phyloP scores from a whole-genome alignment of 1,284 basidiomycete species.

The Rhodofomes roseus region DNA sequence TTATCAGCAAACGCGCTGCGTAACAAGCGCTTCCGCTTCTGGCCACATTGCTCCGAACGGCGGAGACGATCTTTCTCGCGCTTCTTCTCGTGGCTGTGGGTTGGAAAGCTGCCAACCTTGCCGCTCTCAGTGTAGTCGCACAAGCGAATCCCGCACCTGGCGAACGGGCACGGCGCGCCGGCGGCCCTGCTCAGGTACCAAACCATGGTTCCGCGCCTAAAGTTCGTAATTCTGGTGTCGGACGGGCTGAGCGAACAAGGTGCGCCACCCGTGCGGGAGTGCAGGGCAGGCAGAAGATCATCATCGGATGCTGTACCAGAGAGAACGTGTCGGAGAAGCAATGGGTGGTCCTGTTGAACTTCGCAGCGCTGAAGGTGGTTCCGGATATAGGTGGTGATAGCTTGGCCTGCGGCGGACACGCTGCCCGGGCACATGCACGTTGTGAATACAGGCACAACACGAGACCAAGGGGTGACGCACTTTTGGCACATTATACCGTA shows the following conservation, averaged over 20 bases:
- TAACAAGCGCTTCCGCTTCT: slow-evolving; percentile 64
- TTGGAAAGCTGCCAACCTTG: slow-evolving; percentile 27
- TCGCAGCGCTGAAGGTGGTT: slow-evolving; percentile 69
- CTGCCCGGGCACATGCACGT: slow-evolving; percentile 31
- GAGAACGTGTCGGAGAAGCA: slow-evolving; percentile 66
- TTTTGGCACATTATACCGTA: slow-evolving; percentile 70
- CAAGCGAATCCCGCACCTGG: slow-evolving; percentile 63
- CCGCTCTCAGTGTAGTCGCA: slow-evolving; percentile 60
- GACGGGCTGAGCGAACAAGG: slow-evolving; percentile 42
- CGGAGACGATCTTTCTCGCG: slow-evolving; percentile 34
- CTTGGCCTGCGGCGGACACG: slow-evolving; percentile 70
- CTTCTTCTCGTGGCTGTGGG: slow-evolving; percentile 35
- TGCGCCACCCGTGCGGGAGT: slow-evolving; percentile 67
- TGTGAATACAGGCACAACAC: background rate
- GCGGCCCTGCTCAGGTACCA: slow-evolving; percentile 75
- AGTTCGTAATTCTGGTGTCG: slow-evolving; percentile 61
- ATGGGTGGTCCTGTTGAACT: slow-evolving; percentile 62
- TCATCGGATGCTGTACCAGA: slow-evolving; percentile 70
- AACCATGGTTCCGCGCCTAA: slow-evolving; percentile 70
- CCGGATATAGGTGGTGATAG: slow-evolving; percentile 75
- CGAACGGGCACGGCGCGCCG: slow-evolving; percentile 70
- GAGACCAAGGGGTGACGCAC: slow-evolving; percentile 37
- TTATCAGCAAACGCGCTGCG: slow-evolving; percentile 41
- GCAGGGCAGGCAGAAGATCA: slow-evolving; percentile 63
- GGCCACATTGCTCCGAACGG: slow-evolving; percentile 46